phyloP scores from a whole-genome alignment of 2,329 filamentous ascomycete genomes.

The Pseudopyricularia javanii region DNA sequence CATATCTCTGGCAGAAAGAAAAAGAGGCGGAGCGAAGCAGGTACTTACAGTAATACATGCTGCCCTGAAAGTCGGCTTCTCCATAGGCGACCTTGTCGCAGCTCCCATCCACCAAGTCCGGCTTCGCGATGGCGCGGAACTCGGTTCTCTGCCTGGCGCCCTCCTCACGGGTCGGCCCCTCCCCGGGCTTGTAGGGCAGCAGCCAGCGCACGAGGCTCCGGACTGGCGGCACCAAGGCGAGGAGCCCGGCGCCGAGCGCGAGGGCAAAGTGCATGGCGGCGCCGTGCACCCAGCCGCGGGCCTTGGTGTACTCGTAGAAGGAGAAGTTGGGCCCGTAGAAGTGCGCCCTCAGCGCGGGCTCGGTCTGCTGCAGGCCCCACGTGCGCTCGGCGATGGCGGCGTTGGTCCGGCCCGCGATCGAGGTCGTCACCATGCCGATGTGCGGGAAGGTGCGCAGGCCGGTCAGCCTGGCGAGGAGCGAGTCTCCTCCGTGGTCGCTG shows the following conservation, averaged over 20 bases:
- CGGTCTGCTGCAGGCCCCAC: constrained; percentile 46
- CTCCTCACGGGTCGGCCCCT: constrained; percentile 39
- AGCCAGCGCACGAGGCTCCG: constrained; percentile 28
- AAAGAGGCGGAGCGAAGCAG: background rate
- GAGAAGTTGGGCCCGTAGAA: constrained; percentile 51
- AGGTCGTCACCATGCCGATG: constrained; percentile 44
- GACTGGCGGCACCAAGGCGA: constrained; percentile 27
- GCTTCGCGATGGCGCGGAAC: constrained; percentile 51
- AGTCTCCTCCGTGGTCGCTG: constrained; percentile 5
- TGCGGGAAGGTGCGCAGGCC: constrained; percentile 35
- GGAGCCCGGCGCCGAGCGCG: constrained; percentile 28
- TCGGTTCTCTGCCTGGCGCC: constrained; percentile 47
- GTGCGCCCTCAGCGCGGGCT: constrained; percentile 27
- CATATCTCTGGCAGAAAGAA: background rate
- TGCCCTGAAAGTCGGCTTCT: constrained; percentile 43
- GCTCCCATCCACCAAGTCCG: constrained; percentile 29
- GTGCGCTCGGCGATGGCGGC: constrained; percentile 43
- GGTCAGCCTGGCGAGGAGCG: constrained; percentile 31
- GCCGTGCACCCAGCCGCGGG: constrained; percentile 35
- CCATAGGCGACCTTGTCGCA: constrained; percentile 37
- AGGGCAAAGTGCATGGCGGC: constrained; percentile 36
- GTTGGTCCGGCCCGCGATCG: constrained; percentile 35
- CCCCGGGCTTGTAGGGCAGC: constrained; percentile 36
- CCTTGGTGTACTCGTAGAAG: constrained; percentile 41
- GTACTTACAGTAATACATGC: constrained; percentile 50